These are phyloP conservation scores for Aureobasidium subglaciale DNA, from an alignment of 2,329 filamentous ascomycete genomes.

Conservation along the genomic window DNA sequence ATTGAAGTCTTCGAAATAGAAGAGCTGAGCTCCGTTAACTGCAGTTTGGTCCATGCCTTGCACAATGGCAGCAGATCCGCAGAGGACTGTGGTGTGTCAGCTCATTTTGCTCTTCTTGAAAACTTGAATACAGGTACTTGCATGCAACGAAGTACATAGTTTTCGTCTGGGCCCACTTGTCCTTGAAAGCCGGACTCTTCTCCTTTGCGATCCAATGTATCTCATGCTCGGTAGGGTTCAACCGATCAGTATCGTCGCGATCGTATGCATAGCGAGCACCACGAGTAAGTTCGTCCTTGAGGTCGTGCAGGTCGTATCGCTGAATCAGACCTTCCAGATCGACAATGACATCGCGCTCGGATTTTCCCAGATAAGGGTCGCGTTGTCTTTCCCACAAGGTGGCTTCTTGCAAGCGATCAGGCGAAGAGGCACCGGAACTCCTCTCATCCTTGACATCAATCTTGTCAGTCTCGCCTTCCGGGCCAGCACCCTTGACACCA, in stretches of 20 bases:
- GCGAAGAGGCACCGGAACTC: not conserved
- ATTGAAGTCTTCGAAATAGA: conserved; percentile 24
- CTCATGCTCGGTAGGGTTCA: conserved; percentile 52
- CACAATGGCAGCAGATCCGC: conserved; percentile 48
- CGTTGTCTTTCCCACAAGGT: conserved; percentile 16
- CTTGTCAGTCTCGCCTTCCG: not conserved
- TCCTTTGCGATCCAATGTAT: conserved; percentile 52
- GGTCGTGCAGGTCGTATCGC: conserved; percentile 20
- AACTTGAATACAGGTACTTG: conserved; percentile 23
- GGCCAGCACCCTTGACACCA: not conserved
- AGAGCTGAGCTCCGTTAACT: conserved; percentile 38
- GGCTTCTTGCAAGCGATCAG: not conserved
- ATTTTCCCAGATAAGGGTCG: conserved; percentile 26
- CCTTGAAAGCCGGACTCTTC: conserved; percentile 60
- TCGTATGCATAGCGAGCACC: conserved; percentile 23
- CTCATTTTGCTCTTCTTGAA: too few species aligned
- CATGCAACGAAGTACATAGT: conserved; percentile 46
- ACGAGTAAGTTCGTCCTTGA: conserved; percentile 21
- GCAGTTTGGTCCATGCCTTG: conserved; percentile 48
- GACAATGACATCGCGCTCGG: conserved; percentile 22
- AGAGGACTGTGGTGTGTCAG: conserved; percentile 26
- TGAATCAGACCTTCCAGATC: conserved; percentile 24
- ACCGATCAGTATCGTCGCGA: conserved; percentile 19
- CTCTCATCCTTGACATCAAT: conserved; percentile 7
- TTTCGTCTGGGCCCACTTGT: conserved; percentile 51